These are phyloP conservation scores for Bremia lactucae DNA, from an alignment of 352 stramenopile genomes.

Conservation along the genomic window DNA sequence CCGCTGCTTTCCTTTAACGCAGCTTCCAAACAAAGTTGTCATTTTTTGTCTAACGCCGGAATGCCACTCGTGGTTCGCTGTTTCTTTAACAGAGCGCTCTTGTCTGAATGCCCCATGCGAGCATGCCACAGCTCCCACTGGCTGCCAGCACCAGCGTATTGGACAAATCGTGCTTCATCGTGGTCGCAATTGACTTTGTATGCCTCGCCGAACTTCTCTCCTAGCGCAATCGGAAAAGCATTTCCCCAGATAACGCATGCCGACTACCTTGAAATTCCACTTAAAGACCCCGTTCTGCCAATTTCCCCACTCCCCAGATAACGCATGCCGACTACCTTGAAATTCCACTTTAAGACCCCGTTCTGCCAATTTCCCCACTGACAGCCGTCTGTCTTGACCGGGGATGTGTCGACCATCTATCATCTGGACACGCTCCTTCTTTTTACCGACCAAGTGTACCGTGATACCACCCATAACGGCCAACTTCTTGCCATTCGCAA, in stretches of 20 bases:
- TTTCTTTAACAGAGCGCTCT: background rate
- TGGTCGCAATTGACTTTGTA: background rate
- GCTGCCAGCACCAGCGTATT: background rate
- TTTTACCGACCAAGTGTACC: background rate
- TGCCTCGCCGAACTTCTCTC: too few relatives aligned
- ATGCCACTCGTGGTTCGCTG: background rate
- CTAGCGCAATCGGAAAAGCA: too few relatives aligned
- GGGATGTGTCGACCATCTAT: background rate
- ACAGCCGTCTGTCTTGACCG: background rate
- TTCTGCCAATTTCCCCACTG: background rate
- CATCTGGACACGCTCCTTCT: background rate
- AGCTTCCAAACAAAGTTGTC: background rate
- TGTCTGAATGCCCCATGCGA: background rate
- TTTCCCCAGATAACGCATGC: background rate
- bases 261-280: background rate
- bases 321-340: background rate
- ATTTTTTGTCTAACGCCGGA: background rate
- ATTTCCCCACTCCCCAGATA: background rate
- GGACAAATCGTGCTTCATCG: background rate
- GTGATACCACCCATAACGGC: background rate
- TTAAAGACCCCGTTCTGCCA: background rate
- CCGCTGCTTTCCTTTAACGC: background rate
- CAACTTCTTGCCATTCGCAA: background rate
- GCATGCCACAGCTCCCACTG: too few relatives aligned
- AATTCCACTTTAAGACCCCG: background rate